Conservation (phyloP, 495 filamentous ascomycete species). For the Aspergillus bertholletiae region DNA sequence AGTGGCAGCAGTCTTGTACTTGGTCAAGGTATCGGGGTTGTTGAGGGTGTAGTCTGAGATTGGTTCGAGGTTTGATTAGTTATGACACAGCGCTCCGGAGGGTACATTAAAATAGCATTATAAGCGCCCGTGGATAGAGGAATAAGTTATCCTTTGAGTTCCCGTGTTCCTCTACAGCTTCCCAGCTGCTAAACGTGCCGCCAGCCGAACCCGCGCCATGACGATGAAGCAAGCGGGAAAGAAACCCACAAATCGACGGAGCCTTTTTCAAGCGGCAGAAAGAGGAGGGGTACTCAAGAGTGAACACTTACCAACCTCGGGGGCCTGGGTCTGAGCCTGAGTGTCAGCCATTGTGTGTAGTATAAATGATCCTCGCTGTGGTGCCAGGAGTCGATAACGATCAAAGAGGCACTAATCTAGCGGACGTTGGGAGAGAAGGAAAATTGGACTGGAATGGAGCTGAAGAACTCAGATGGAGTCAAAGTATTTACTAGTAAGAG, state of each 20-base stretch:
- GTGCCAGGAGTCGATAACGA: constrained; percentile 13
- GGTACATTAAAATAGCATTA: not conserved
- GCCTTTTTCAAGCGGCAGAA: constrained; percentile 29
- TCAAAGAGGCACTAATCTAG: constrained; percentile 11
- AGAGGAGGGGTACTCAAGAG: constrained; percentile 12
- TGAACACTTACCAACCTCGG: constrained; percentile 45
- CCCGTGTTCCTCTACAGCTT: not conserved
- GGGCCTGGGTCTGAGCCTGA: constrained; percentile 23
- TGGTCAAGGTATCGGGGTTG: constrained; percentile 96
- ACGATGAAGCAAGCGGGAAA: constrained; percentile 19
- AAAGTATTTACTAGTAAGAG: not conserved
- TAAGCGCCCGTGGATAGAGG: not conserved
- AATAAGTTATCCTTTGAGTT: not conserved
- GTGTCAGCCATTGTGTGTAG: constrained; percentile 39
- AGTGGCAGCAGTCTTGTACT: constrained; percentile 93
- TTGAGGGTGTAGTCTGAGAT: constrained; percentile 82
- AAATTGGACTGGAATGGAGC: constrained; percentile 23
- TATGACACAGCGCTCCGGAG: not conserved
- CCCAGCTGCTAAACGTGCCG: constrained; percentile 1
- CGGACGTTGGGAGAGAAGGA: constrained; percentile 18
- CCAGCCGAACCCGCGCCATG: constrained; percentile 4
- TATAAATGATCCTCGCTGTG: constrained; percentile 22
- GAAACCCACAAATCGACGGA: constrained; percentile 42
- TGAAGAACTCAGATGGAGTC: constrained; percentile 25
- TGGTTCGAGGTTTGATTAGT: constrained; percentile 15